Percentiles rank a stretch among this genome's conserved stretches.
These are phyloP conservation scores for Nigrospora osmanthi DNA, from an alignment of 2,329 filamentous ascomycete species.

Conservation along the genomic window DNA sequence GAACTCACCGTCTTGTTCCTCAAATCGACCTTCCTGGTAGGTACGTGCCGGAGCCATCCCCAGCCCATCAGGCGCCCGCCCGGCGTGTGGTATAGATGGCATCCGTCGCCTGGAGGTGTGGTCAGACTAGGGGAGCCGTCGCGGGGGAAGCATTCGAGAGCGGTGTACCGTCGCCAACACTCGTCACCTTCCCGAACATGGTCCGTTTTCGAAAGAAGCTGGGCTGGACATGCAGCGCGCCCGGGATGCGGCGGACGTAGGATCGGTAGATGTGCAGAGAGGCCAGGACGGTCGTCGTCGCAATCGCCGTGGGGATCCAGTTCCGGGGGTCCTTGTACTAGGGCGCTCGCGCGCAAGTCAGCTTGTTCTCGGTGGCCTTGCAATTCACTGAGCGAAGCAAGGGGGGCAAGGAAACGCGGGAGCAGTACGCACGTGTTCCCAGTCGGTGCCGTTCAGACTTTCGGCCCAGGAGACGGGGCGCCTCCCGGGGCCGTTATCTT, in stretches of 20 bases:
- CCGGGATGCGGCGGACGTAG: constrained; percentile 79
- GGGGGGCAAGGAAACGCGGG: no score
- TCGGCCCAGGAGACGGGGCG: constrained; percentile 29
- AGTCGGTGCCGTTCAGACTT: constrained; percentile 38
- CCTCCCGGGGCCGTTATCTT: constrained; percentile 20
- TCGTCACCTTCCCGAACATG: constrained; percentile 80
- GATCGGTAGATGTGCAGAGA: constrained; percentile 58
- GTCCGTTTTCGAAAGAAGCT: constrained; percentile 67
- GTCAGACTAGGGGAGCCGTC: no score
- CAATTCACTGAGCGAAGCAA: no score
- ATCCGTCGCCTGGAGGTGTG: constrained; percentile 58
- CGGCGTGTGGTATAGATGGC: constrained; percentile 89
- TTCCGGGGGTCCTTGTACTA: constrained; percentile 39
- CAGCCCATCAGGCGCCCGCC: constrained; percentile 82
- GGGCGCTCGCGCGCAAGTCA: background rate
- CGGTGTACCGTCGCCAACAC: constrained; percentile 68
- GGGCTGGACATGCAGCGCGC: constrained; percentile 66
- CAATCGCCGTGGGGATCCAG: constrained; percentile 43
- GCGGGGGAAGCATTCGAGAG: no score
- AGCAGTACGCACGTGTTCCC: constrained; percentile 34
- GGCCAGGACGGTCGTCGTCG: constrained; percentile 46
- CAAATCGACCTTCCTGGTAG: constrained; percentile 58
- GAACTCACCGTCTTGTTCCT: constrained; percentile 67
- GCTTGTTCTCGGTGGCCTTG: no score
- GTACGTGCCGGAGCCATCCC: constrained; percentile 82